Base-by-base conservation (phyloP, 2,329 filamentous ascomycete genomes). In the Beauveria australis region DNA sequence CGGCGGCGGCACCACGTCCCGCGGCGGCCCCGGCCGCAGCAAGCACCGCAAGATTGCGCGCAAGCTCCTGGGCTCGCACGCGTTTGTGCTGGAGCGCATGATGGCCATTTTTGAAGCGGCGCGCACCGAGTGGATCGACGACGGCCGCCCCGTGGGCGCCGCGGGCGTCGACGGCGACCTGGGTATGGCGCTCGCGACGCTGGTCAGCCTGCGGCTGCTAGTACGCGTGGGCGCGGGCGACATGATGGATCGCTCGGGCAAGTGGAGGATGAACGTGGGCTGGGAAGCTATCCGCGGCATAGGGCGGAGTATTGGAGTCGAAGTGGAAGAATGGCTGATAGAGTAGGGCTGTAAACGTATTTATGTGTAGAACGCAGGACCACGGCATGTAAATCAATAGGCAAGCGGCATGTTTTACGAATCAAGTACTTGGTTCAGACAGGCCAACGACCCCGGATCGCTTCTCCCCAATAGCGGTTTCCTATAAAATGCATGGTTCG, bases 191-290 rank as follows among this genome's bases (percentile, higher is more conserved):
- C 80, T 94, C 53, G 86, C 89, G 3, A 93, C 89, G 22, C 75
- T 94, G 61, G 82, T 85, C 1, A 90, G 87, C 66, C 73, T 94
- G 70, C 74, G 88, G 47, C 69, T 94, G 66, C 72, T 94, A 40
- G 79, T 89, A 40, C 81, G 85, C 47, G 86, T 89, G 2, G 86
- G 85, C 18, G 80, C 78, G 28, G 76, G 78, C 10, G 89, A 92
- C 72, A 75, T 81, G 28, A 77, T 91, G 67, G 89, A 93, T 69
- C 77, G 84, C 0, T 84, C 84, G 0, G 85, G 83, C 5, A 87
- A 88, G 72, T 94, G 89, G 88, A 84, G 88, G 68, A 87, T 92
- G 10, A 90, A 89, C 66, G 85, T 90, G 61, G 85, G 86, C 1
- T 92, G 89, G 89, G 91, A 94, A 68, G 85, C 88, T 64, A 83